A percentile compares a stretch with the other conserved stretches of the same genome.
phyloP scores from a whole-genome alignment of 2,329 filamentous ascomycete species.

The Fusarium nelsonii region DNA sequence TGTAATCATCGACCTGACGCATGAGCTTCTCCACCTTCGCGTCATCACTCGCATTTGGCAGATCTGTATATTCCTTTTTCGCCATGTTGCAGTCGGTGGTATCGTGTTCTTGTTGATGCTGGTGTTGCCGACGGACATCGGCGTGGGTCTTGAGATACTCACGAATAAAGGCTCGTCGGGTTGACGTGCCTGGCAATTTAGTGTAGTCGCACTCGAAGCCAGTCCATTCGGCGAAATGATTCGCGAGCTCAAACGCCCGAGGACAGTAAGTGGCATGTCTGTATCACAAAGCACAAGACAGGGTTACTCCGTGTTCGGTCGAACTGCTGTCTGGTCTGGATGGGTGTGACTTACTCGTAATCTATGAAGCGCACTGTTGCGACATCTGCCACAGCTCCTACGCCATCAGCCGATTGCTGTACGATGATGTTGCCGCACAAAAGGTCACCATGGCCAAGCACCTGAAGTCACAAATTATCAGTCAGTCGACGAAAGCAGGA shows the following conservation, averaged over 20 bases:
- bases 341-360: slow-evolving; percentile 39
- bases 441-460: slow-evolving; percentile 42
- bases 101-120: not conserved
- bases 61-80: not conserved
- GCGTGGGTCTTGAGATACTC: slow-evolving; percentile 34
- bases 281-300: not conserved
- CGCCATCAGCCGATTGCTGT: slow-evolving; percentile 19
- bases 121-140: slow-evolving; percentile 11
- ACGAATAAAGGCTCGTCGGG: slow-evolving; percentile 30
- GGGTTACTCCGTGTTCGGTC: not conserved
- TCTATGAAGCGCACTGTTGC: slow-evolving; percentile 42
- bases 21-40: slow-evolving; percentile 31
- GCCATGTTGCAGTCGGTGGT: not conserved
- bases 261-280: slow-evolving; percentile 44
- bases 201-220: slow-evolving; percentile 41
- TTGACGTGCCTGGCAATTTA: slow-evolving; percentile 18
- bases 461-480: slow-evolving; percentile 19
- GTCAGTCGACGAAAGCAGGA: not conserved
- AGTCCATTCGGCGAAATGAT: slow-evolving; percentile 44
- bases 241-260: slow-evolving; percentile 41
- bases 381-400: not conserved
- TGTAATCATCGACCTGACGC: slow-evolving; percentile 37
- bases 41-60: slow-evolving; percentile 21
- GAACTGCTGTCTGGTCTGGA: not conserved
- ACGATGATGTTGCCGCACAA: slow-evolving; percentile 43